Evolutionary conservation across 208 protist species (phyloP).

Genomic region (Herpetomonas muscarum): DNA sequence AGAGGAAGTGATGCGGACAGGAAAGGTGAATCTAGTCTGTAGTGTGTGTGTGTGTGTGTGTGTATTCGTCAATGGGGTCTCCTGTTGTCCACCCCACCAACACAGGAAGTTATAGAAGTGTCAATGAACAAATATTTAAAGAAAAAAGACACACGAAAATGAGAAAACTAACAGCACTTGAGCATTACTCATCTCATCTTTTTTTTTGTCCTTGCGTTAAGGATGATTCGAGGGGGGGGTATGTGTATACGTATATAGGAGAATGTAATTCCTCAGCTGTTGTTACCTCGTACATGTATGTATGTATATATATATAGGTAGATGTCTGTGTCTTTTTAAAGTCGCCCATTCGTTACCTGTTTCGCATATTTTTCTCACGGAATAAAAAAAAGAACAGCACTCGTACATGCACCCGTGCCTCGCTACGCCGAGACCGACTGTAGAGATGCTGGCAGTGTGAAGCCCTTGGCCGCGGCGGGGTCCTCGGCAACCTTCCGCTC

Average conservation of each 20-base stretch:
- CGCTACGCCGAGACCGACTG: conserved; percentile 19
- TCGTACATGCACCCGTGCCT: not conserved
- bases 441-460: conserved; percentile 44
- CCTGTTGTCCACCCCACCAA: not conserved
- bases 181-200: not conserved
- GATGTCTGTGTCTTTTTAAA: too few relatives aligned
- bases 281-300: too few relatives aligned
- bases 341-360: too few relatives aligned
- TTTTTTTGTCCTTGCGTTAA: too few relatives aligned
- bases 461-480: conserved; percentile 17
- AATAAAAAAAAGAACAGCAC: conserved; percentile 2
- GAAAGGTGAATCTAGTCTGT: not conserved
- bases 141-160: not conserved
- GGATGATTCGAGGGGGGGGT: too few relatives aligned
- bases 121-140: not conserved
- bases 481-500: conserved; percentile 64
- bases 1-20: not conserved
- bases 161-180: not conserved
- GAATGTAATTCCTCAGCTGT: too few relatives aligned
- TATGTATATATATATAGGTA: too few relatives aligned
- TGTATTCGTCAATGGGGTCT: not conserved
- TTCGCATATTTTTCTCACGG: not conserved
- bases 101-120: not conserved
- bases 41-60: too few relatives aligned
- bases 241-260: too few relatives aligned